Conservation (phyloP, 1,139 yeast species). For the Saccharomyces hybrid region DNA sequence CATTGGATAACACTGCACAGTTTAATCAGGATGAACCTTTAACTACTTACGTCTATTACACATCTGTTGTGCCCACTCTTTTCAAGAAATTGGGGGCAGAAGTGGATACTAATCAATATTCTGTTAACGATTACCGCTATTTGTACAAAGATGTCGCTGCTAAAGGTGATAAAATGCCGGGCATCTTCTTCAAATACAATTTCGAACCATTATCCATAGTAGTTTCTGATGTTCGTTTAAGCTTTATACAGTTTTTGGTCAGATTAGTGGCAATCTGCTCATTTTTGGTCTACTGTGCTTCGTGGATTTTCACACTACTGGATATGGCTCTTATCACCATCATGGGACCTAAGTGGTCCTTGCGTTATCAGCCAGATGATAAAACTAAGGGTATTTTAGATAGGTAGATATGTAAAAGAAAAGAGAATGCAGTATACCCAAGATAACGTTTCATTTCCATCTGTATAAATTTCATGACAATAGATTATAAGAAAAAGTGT, state of each 20-base stretch:
- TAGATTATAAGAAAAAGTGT: background rate
- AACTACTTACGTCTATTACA: slow-evolving; percentile 52
- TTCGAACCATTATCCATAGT: slow-evolving; percentile 78
- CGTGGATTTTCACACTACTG: slow-evolving; percentile 31
- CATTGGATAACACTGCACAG: slow-evolving; percentile 69
- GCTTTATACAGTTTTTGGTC: slow-evolving; percentile 71
- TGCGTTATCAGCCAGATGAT: slow-evolving; percentile 26
- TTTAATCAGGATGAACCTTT: slow-evolving; percentile 38
- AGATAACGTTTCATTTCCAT: background rate
- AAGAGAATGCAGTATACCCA: background rate
- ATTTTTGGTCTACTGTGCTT: slow-evolving; percentile 29
- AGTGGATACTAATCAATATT: slow-evolving; percentile 79
- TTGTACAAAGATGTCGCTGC: slow-evolving; percentile 20
- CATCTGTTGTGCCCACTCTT: slow-evolving; percentile 78
- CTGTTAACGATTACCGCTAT: slow-evolving; percentile 52
- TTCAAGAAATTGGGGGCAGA: slow-evolving; percentile 63
- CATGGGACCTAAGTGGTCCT: slow-evolving; percentile 31
- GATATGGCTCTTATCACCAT: slow-evolving; percentile 30
- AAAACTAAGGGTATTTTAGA: slow-evolving; percentile 21
- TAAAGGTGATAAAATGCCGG: slow-evolving; percentile 46
- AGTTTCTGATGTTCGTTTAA: slow-evolving; percentile 61
- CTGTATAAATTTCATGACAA: background rate
- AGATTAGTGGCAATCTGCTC: slow-evolving; percentile 61
- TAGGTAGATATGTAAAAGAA: background rate
- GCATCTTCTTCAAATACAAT: slow-evolving; percentile 74